These are phyloP conservation scores for Phaeosphaeriaceae sp. DNA, from an alignment of 2,329 filamentous ascomycete species.

Conservation along the genomic window DNA sequence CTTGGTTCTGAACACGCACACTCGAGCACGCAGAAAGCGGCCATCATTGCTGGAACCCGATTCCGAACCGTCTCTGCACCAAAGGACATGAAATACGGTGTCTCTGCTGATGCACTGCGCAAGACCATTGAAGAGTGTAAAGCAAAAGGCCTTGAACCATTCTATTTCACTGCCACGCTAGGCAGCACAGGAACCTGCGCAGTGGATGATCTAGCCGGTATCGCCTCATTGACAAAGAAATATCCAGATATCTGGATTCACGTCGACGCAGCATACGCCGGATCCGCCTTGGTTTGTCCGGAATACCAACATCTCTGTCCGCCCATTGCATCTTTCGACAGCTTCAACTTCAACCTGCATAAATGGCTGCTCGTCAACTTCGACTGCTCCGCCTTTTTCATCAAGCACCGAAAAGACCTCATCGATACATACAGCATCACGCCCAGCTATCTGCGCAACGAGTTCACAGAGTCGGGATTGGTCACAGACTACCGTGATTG, in stretches of 20 bases:
- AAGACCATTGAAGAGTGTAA: conserved; percentile 69
- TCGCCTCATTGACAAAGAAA: conserved; percentile 63
- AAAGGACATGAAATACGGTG: conserved; percentile 69
- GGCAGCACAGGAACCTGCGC: conserved; percentile 91
- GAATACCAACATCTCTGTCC: conserved; percentile 76
- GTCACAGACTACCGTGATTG: conserved; percentile 97
- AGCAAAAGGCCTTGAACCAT: conserved; percentile 77
- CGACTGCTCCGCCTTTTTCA: conserved; percentile 78
- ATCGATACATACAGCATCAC: conserved; percentile 80
- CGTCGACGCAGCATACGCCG: conserved; percentile 92
- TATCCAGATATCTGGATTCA: conserved; percentile 82
- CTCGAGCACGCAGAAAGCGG: conserved; percentile 85
- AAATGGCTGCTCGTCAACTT: conserved; percentile 98
- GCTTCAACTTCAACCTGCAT: conserved; percentile 95
- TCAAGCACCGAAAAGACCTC: conserved; percentile 77
- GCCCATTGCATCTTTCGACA: conserved; percentile 74
- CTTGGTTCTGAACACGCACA: conserved; percentile 82
- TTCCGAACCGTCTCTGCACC: conserved; percentile 73
- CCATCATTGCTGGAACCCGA: conserved; percentile 83
- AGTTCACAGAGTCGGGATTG: conserved; percentile 78
- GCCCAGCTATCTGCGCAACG: conserved; percentile 82
- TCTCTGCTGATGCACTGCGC: conserved; percentile 71
- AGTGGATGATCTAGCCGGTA: conserved; percentile 78
- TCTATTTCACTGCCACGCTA: conserved; percentile 83
- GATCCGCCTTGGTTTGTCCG: conserved; percentile 80